Evolutionary conservation across 2,329 filamentous ascomycete species (phyloP), one percentile per base, ranked within the genome.

Genomic region (Plectosphaerella cucumerina): DNA sequence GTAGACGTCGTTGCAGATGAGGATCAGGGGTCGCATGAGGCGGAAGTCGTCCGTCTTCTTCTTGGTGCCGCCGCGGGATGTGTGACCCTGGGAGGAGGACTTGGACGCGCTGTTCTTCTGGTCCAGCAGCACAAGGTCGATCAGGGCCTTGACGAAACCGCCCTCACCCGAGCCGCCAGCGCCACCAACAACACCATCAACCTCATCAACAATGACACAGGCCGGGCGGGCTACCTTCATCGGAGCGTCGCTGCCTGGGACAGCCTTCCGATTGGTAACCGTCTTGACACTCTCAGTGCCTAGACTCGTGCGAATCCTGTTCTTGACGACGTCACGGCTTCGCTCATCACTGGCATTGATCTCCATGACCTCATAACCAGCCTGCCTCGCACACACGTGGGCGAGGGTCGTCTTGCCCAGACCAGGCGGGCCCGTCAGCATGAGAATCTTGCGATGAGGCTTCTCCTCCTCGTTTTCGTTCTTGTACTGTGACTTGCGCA

Each of bases 271-370:
- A 50, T 87, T 82, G 50, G 82, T 77, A 9, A 89, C 85, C 23
- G 80, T 83, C 64, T 89, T 94, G 54, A 99, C 93, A 53, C 90
- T 97, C 66, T 99, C 93, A 0, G 94, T 99, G 0, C 90, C 92
- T 33, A 99, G 79, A 66, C 90, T 93, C 51, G 96, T 96, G 59
- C 89, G 82, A 58, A 99, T 97, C 15, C 91, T 82, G 6, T 90
- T 90, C 64, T 89, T 94, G 34, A 99, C 94, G 2, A 99, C 90
- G 62, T 93, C 85, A 26, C 82, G 80, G 63, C 90, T 96, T 60
- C 94, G 81, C 64, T 99, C 95, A 63, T 99, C 94, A 60, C 93
- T 97, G 9, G 95, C 94, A 61, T 99, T 99, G 70, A 99, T 96
- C 66, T 99, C 94, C 64, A 97, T 81, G 1, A 96, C 89, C 62